Evolutionary conservation across 768 basidiomycete genomes (phyloP).

Genomic region (Tulasnella sp.): DNA sequence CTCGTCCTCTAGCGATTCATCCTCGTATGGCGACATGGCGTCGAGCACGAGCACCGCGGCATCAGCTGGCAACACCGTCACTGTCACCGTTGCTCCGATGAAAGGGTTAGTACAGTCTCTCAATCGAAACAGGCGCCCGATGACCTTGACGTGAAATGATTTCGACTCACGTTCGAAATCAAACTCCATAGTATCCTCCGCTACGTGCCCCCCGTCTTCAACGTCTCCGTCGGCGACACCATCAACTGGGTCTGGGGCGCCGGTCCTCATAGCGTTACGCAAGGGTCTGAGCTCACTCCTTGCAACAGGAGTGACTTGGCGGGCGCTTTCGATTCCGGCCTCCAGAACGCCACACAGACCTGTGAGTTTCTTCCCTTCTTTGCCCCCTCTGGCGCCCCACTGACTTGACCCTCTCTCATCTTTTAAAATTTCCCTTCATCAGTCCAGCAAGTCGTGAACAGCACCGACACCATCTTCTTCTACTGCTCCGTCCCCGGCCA

Average conservation of each 20-base stretch:
- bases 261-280: slow-evolving; percentile 74
- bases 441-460: slow-evolving; percentile 63
- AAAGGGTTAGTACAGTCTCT: slow-evolving; percentile 34
- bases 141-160: too few relatives aligned
- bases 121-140: not conserved
- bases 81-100: slow-evolving; percentile 65
- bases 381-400: too few relatives aligned
- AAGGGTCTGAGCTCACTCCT: slow-evolving; percentile 50
- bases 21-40: not conserved
- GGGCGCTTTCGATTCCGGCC: slow-evolving; percentile 50
- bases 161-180: not conserved
- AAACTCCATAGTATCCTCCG: slow-evolving; percentile 43
- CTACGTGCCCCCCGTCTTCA: slow-evolving; percentile 62
- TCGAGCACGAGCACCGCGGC: slow-evolving; percentile 21
- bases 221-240: slow-evolving; percentile 68
- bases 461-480: slow-evolving; percentile 62
- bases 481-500: slow-evolving; percentile 61
- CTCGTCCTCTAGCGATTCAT: slow-evolving; percentile 7
- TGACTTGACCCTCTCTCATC: not conserved
- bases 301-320: slow-evolving; percentile 60
- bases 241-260: slow-evolving; percentile 68
- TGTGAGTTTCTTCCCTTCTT: too few relatives aligned
- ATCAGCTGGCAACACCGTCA: slow-evolving; percentile 45
- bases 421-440: not conserved
- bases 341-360: slow-evolving; percentile 48